Conservation (phyloP, 2,329 filamentous ascomycete genomes). For the Graphilbum fragrans region DNA sequence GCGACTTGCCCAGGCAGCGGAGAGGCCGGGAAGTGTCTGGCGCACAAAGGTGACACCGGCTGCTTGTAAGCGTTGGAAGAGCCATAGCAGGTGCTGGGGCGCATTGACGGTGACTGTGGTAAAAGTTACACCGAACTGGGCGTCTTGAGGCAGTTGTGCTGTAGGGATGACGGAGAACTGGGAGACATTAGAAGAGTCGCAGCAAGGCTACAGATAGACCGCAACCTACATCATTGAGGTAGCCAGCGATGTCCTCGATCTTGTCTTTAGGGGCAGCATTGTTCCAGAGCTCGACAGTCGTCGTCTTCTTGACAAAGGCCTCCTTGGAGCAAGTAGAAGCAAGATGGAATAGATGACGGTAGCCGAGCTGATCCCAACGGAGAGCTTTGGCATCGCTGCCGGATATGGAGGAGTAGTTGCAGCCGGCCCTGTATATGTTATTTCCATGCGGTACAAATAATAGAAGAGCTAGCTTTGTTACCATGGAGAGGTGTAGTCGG, state of each 20-base stretch:
- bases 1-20: conserved; percentile 14
- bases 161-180: conserved; percentile 19
- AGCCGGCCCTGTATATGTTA: conserved; percentile 27
- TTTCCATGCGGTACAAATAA: no score
- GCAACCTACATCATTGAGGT: conserved; percentile 24
- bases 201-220: background rate
- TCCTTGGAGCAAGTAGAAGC: conserved; percentile 17
- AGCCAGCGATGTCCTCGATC: conserved; percentile 25
- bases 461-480: no score
- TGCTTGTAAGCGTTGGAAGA: conserved; percentile 14
- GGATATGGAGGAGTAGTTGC: conserved; percentile 31
- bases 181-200: background rate
- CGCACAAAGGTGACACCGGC: conserved; percentile 20
- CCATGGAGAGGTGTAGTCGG: conserved; percentile 29
- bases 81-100: conserved; percentile 22
- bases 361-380: conserved; percentile 24
- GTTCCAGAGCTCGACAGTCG: conserved; percentile 28
- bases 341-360: conserved; percentile 22
- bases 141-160: conserved; percentile 17
- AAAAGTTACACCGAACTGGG: conserved; percentile 21
- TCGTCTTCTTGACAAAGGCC: conserved; percentile 22
- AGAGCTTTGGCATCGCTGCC: conserved; percentile 26
- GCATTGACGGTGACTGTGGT: conserved; percentile 25
- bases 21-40: conserved; percentile 15
- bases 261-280: conserved; percentile 24